phyloP scores from a whole-genome alignment of 148 eudicot species.

The Simmondsia chinensis region DNA sequence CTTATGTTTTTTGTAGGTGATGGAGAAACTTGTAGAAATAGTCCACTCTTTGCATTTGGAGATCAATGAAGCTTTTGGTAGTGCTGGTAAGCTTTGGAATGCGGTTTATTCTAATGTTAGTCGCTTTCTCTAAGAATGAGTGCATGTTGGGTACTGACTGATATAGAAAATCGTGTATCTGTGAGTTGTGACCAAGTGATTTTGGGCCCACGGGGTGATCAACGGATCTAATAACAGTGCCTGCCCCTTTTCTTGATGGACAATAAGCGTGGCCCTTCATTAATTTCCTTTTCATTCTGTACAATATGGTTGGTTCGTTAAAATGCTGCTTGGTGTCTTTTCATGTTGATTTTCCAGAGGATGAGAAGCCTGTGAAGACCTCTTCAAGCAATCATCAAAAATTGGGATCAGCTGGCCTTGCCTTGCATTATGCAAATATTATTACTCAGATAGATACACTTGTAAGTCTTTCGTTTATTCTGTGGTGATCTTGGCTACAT shows the following conservation, averaged over 20 bases:
- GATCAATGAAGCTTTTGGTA: constrained; percentile 78
- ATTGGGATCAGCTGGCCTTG: constrained; percentile 89
- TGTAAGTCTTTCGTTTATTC: constrained; percentile 28
- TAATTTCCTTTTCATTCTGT: too few species aligned
- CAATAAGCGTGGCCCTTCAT: too few species aligned
- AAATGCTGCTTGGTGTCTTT: too few species aligned
- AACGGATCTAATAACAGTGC: too few species aligned
- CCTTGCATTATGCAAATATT: constrained; percentile 92
- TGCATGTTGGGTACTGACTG: too few species aligned
- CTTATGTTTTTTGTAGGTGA: constrained; percentile 50
- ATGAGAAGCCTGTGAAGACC: constrained; percentile 39
- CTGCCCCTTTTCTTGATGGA: too few species aligned
- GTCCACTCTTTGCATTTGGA: constrained; percentile 81
- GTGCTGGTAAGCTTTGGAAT: constrained; percentile 48
- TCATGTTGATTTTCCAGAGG: constrained; percentile 38
- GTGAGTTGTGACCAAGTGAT: too few species aligned
- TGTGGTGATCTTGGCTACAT: not conserved
- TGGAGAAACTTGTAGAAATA: constrained; percentile 96
- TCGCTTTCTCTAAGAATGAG: not conserved
- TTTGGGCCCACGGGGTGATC: too few species aligned
- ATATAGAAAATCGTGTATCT: too few species aligned
- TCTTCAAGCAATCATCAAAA: constrained; percentile 39
- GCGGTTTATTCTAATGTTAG: not conserved
- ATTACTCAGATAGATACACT: constrained; percentile 88
- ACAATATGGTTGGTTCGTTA: too few species aligned